A percentile compares a stretch with the other conserved stretches of the same genome.
Conservation (phyloP, 192 early-diverging fungal genomes). For the Mortierella antarctica region DNA sequence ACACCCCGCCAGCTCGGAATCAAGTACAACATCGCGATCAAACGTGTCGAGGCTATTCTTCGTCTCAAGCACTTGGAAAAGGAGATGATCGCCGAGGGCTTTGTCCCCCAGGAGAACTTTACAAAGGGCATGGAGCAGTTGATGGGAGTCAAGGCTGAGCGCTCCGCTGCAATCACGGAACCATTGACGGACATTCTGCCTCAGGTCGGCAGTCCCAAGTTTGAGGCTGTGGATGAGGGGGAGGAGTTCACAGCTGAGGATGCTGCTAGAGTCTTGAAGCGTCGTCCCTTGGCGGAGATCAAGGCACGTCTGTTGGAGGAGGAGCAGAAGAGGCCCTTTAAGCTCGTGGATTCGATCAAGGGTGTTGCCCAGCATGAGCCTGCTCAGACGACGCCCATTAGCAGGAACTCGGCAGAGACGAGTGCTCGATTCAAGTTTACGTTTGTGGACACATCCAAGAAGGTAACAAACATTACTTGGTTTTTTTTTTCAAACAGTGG, state of each 20-base stretch:
- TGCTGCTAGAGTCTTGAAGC: constrained; percentile 83
- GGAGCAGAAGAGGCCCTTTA: constrained; percentile 34
- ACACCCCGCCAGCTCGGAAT: constrained; percentile 80
- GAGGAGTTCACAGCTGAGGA: constrained; percentile 76
- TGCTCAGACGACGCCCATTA: constrained; percentile 13
- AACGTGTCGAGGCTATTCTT: constrained; percentile 90
- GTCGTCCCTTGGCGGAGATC: constrained; percentile 63
- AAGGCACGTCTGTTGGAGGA: constrained; percentile 47
- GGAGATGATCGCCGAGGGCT: constrained; percentile 74
- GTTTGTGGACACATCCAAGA: constrained; percentile 56
- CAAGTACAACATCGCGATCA: constrained; percentile 79
- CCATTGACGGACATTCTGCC: constrained; percentile 65
- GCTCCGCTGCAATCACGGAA: constrained; percentile 55
- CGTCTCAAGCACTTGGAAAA: constrained; percentile 85
- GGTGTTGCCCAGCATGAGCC: constrained; percentile 25
- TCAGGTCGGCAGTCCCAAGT: constrained; percentile 76
- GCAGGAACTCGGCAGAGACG: constrained; percentile 23
- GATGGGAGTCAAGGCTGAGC: constrained; percentile 66
- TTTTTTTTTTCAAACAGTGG: background rate
- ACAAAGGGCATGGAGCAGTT: constrained; percentile 87
- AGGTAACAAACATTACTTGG: constrained; percentile 12
- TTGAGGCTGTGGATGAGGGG: constrained; percentile 87
- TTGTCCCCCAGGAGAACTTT: constrained; percentile 72
- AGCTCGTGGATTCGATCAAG: constrained; percentile 39
- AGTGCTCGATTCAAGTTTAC: constrained; percentile 55